phyloP scores from a whole-genome alignment of 2,329 filamentous ascomycete genomes.

The Aaosphaeria pasadenensis region DNA sequence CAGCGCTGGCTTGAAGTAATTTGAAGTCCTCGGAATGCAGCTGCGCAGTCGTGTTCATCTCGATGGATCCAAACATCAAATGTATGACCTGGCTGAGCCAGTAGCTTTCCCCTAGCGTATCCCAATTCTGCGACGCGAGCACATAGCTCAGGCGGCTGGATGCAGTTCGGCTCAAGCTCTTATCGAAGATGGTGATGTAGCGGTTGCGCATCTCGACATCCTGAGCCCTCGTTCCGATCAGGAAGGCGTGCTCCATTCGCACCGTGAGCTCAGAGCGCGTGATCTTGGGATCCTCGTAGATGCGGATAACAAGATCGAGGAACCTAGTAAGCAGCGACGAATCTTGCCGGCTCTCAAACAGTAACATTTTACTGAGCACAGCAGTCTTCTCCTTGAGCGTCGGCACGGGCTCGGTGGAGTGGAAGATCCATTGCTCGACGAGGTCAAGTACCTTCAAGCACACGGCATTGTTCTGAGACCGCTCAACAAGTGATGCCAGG shows the following conservation, averaged over 20 bases:
- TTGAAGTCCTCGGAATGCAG: conserved; percentile 83
- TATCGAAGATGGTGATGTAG: conserved; percentile 95
- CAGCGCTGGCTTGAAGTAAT: conserved; percentile 67
- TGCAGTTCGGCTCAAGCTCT: conserved; percentile 87
- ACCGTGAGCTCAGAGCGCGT: conserved; percentile 94
- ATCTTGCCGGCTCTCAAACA: conserved; percentile 84
- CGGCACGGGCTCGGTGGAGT: conserved; percentile 90
- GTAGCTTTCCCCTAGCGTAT: conserved; percentile 89
- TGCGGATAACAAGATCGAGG: conserved; percentile 90
- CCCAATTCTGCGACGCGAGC: conserved; percentile 92
- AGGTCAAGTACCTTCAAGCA: conserved; percentile 92
- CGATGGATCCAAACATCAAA: conserved; percentile 84
- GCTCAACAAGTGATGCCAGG: conserved; percentile 89
- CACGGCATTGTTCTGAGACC: conserved; percentile 80
- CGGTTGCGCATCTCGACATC: conserved; percentile 96
- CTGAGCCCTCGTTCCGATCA: conserved; percentile 88
- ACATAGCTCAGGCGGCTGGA: conserved; percentile 87
- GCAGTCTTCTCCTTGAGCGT: conserved; percentile 99
- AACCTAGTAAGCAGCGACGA: conserved; percentile 87
- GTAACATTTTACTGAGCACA: conserved; percentile 97
- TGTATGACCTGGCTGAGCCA: conserved; percentile 97
- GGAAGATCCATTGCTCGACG: conserved; percentile 95
- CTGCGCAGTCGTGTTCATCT: conserved; percentile 75
- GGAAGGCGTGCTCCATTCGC: conserved; percentile 94
- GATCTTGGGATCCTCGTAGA: conserved; percentile 97